Percentiles rank a stretch among this genome's conserved stretches.
phyloP scores from a whole-genome alignment of 1,139 yeast species.

The Geotrichum europaeum region DNA sequence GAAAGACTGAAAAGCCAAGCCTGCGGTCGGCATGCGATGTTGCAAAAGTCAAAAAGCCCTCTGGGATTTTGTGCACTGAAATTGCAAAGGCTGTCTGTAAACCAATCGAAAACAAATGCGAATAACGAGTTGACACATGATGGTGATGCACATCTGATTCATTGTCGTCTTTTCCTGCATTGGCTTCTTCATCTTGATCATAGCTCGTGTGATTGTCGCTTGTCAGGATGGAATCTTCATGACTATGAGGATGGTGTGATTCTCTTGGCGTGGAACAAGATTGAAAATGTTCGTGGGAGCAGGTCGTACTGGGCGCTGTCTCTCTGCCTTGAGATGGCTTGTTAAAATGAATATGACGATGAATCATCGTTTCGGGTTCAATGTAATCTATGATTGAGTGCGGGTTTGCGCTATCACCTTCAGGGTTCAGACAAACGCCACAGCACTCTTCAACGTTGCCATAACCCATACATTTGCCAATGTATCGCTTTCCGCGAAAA shows the following conservation, averaged over 20 bases:
- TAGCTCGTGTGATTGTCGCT: not conserved
- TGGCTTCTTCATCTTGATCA: slow-evolving; percentile 7
- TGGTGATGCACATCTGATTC: slow-evolving; percentile 57
- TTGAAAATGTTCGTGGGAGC: not conserved
- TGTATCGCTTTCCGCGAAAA: slow-evolving; percentile 29
- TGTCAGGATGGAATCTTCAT: not conserved
- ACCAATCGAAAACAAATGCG: slow-evolving; percentile 76
- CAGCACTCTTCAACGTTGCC: slow-evolving; percentile 40
- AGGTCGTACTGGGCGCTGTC: not conserved
- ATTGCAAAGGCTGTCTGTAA: slow-evolving; percentile 85
- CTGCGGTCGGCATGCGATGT: slow-evolving; percentile 68
- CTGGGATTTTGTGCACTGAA: slow-evolving; percentile 87
- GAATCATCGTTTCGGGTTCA: slow-evolving; percentile 16
- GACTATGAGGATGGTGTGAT: not conserved
- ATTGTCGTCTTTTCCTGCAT: slow-evolving; percentile 5
- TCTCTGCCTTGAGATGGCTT: not conserved
- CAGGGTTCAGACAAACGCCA: not conserved
- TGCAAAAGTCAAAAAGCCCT: slow-evolving; percentile 83
- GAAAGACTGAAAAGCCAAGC: slow-evolving; percentile 72
- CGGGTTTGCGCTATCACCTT: slow-evolving; percentile 23
- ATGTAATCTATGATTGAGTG: slow-evolving; percentile 13
- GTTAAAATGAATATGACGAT: slow-evolving; percentile 13
- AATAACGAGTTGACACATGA: slow-evolving; percentile 69
- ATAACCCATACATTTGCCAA: slow-evolving; percentile 53
- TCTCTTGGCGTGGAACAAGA: not conserved